Conservation (phyloP, 768 basidiomycete genomes). For the Daedaleopsis nitida region DNA sequence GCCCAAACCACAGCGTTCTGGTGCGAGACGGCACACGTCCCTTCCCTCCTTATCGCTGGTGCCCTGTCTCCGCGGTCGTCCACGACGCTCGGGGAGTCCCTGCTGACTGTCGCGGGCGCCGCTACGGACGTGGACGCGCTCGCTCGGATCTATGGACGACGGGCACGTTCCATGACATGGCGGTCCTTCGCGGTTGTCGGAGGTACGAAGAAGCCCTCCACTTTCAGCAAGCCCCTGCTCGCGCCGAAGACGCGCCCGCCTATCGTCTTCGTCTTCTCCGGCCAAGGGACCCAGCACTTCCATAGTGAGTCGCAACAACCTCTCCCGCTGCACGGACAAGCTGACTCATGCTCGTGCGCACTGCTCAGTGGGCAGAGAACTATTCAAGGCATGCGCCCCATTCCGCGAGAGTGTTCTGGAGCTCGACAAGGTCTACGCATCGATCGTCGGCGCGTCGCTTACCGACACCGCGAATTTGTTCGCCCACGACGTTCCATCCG, state of each 20-base stretch:
- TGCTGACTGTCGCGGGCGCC: neutral
- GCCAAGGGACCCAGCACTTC: slow-evolving; percentile 43
- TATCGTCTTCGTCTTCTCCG: slow-evolving; percentile 42
- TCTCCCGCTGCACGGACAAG: no score
- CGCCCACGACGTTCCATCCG: slow-evolving; percentile 19
- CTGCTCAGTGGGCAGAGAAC: slow-evolving; percentile 38
- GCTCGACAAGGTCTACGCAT: slow-evolving; percentile 38
- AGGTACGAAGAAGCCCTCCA: neutral
- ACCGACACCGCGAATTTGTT: slow-evolving; percentile 41
- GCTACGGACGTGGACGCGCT: neutral
- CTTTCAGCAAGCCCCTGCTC: slow-evolving; percentile 4
- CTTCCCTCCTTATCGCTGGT: slow-evolving; percentile 7
- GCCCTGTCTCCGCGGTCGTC: slow-evolving; percentile 15
- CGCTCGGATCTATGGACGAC: slow-evolving; percentile 5
- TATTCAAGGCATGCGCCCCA: slow-evolving; percentile 35
- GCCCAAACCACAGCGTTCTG: neutral
- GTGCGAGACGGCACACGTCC: neutral
- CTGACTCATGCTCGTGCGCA: neutral
- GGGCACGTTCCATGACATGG: slow-evolving; percentile 17
- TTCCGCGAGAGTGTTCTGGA: slow-evolving; percentile 44
- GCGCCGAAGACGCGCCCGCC: slow-evolving; percentile 16
- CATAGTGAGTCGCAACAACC: slow-evolving; percentile 31
- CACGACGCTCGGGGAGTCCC: neutral
- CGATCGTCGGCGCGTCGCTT: slow-evolving; percentile 38
- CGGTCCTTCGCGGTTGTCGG: slow-evolving; percentile 2